Percentiles rank a stretch among this genome's conserved stretches.
Conservation (phyloP, 2,329 filamentous ascomycete species). For the Xylaria polymorpha region DNA sequence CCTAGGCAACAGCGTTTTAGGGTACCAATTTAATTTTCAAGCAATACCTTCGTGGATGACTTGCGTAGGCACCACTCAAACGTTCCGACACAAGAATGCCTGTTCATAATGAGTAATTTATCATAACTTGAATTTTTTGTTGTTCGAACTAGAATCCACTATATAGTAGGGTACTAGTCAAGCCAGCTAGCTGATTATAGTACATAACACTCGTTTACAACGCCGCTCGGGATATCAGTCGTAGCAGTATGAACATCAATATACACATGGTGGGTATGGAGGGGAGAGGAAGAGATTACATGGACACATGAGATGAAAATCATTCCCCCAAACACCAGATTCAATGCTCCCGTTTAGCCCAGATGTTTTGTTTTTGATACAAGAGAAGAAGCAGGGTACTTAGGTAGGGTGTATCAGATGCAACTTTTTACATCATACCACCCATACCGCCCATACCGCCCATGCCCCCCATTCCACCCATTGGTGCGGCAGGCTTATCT, state of each 20-base stretch:
- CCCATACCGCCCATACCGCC: conserved; percentile 65
- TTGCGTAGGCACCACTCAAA: background rate
- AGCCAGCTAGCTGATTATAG: conserved; percentile 41
- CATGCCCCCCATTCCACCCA: conserved; percentile 66
- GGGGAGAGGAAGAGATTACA: conserved; percentile 51
- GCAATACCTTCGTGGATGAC: background rate
- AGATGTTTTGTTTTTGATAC: conserved; percentile 49
- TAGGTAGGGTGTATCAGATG: conserved; percentile 32
- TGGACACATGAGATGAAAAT: conserved; percentile 52
- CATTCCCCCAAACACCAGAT: conserved; percentile 56
- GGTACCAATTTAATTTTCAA: background rate
- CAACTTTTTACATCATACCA: conserved; percentile 40
- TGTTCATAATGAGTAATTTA: conserved; percentile 6
- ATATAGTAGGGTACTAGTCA: conserved; percentile 24
- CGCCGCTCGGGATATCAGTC: conserved; percentile 51
- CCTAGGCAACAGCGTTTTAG: conserved; percentile 14
- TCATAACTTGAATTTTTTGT: conserved; percentile 18
- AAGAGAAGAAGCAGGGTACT: conserved; percentile 44
- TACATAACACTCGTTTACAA: conserved; percentile 49
- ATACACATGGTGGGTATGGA: conserved; percentile 39
- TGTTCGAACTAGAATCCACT: conserved; percentile 19
- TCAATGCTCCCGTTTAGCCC: conserved; percentile 58
- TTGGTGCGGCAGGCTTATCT: conserved; percentile 81
- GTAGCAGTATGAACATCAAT: conserved; percentile 48
- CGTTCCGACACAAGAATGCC: background rate